phyloP scores from a whole-genome alignment of 805 yeast genomes.

The Zygotorulaspora florentina region DNA sequence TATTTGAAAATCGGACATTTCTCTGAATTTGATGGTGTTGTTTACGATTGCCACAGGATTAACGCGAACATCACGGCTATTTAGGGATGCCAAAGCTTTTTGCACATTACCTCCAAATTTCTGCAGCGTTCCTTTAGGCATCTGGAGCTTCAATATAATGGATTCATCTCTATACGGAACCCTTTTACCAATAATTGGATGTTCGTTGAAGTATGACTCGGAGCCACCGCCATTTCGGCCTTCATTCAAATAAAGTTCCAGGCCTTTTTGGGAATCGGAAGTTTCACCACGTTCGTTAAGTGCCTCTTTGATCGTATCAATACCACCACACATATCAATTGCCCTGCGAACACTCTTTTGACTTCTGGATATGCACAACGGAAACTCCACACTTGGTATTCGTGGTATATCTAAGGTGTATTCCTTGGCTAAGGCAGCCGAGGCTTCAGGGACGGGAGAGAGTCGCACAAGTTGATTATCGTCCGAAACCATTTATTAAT shows the following conservation, averaged over 20 bases:
- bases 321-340: slow-evolving; percentile 66
- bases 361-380: slow-evolving; percentile 51
- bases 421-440: slow-evolving; percentile 42
- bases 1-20: slow-evolving; percentile 84
- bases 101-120: slow-evolving; percentile 41
- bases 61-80: slow-evolving; percentile 38
- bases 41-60: slow-evolving; percentile 66
- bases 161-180: slow-evolving; percentile 49
- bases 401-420: slow-evolving; percentile 70
- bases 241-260: slow-evolving; percentile 35
- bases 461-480: slow-evolving; percentile 3
- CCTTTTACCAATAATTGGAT: slow-evolving; percentile 55
- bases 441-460: slow-evolving; percentile 14
- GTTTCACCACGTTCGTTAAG: slow-evolving; percentile 27
- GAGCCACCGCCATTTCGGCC: slow-evolving; percentile 40
- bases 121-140: slow-evolving; percentile 53
- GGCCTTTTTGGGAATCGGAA: slow-evolving; percentile 24
- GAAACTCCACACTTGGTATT: slow-evolving; percentile 72
- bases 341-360: slow-evolving; percentile 56
- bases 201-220: slow-evolving; percentile 41
- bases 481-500: slow-evolving; percentile 2
- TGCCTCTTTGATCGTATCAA: slow-evolving; percentile 33
- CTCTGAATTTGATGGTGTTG: slow-evolving; percentile 71
- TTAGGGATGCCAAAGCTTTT: slow-evolving; percentile 38
- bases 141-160: slow-evolving; percentile 51